A percentile compares a stretch with the other conserved stretches of the same genome.
phyloP scores from a whole-genome alignment of 352 stramenopile species.

The Globisporangium solare region DNA sequence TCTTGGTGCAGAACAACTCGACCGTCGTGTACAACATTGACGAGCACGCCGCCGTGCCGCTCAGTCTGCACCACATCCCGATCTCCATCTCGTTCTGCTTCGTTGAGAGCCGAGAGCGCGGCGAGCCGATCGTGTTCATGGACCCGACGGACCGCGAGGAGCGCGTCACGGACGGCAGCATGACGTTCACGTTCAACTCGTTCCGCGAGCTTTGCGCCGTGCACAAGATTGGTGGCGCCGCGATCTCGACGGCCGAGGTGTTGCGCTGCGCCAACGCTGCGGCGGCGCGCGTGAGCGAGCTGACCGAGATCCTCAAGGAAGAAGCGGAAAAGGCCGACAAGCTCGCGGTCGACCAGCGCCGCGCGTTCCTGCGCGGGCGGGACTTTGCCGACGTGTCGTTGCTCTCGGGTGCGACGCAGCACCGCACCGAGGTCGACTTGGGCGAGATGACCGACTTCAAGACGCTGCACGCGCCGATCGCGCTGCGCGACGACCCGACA shows the following conservation, averaged over 20 bases:
- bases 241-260: constrained; percentile 59
- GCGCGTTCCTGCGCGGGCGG: constrained; percentile 63
- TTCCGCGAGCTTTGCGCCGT: constrained; percentile 89
- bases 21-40: constrained; percentile 78
- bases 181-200: constrained; percentile 90
- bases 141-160: constrained; percentile 90
- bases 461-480: constrained; percentile 71
- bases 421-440: constrained; percentile 54
- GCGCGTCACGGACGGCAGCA: constrained; percentile 77
- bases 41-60: constrained; percentile 87
- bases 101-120: constrained; percentile 30
- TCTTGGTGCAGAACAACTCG: constrained; percentile 55
- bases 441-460: constrained; percentile 82
- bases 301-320: constrained; percentile 76
- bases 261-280: constrained; percentile 76
- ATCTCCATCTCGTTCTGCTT: constrained; percentile 94
- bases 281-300: constrained; percentile 65
- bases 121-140: constrained; percentile 72
- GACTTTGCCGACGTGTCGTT: constrained; percentile 67
- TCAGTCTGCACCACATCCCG: constrained; percentile 95
- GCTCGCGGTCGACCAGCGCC: constrained; percentile 53
- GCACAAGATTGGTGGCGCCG: constrained; percentile 86
- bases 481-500: constrained; percentile 56
- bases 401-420: constrained; percentile 24
- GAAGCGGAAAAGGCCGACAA: constrained; percentile 74